A percentile compares a stretch with the other conserved stretches of the same genome.
These are phyloP conservation scores for Auxenochlorella protothecoides DNA, from an alignment of 139 green algal genomes.

Conservation along the genomic window DNA sequence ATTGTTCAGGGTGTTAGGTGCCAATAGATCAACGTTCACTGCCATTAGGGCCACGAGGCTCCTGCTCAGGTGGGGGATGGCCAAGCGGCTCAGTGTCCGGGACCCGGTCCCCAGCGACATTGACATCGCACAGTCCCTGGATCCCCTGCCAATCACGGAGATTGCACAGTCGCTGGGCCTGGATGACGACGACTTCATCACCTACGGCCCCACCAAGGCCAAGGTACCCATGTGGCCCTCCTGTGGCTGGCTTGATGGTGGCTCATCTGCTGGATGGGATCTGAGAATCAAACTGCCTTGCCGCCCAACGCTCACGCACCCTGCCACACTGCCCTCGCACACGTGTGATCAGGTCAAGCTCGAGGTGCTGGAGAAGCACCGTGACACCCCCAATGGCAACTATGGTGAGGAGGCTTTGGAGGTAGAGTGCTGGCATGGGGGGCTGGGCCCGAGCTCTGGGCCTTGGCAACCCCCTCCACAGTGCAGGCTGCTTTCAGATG, in stretches of 20 bases:
- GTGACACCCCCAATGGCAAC: conserved; percentile 47
- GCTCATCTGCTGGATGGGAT: not conserved
- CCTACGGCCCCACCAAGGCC: conserved; percentile 78
- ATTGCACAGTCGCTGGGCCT: conserved; percentile 72
- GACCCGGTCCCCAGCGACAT: conserved; percentile 78
- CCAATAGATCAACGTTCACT: too few species aligned
- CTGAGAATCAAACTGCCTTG: too few species aligned
- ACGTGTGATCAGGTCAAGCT: conserved; percentile 55
- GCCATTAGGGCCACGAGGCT: too few species aligned
- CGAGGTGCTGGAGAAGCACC: conserved; percentile 45
- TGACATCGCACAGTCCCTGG: conserved; percentile 75
- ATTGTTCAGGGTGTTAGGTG: too few species aligned
- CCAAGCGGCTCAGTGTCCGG: not conserved
- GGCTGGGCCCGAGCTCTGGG: too few species aligned
- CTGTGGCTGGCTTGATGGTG: not conserved
- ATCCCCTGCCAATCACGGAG: conserved; percentile 55
- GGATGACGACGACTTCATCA: conserved; percentile 58
- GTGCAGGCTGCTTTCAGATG: not conserved
- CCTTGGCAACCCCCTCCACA: not conserved
- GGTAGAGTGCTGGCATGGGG: too few species aligned
- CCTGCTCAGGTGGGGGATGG: too few species aligned
- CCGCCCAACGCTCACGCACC: not conserved
- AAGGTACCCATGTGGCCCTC: conserved; percentile 54
- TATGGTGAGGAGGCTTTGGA: conserved; percentile 44
- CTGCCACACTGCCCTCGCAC: not conserved